Percentiles rank a stretch among this genome's conserved stretches.
Evolutionary conservation across 331 rosid species (phyloP).

Genomic region (Saraca asoca): DNA sequence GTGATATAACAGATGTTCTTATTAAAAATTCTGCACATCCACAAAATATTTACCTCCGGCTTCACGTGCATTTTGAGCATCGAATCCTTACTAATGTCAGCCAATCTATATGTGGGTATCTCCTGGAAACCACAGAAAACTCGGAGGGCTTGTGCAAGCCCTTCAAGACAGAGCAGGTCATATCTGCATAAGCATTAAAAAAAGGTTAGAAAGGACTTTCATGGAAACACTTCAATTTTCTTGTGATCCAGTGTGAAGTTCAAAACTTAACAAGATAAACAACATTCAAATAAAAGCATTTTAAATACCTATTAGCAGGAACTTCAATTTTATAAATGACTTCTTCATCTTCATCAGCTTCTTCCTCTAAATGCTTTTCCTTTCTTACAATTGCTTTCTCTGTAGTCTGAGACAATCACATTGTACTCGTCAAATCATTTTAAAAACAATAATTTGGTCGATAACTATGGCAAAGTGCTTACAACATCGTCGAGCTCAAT

Average conservation of each 20-base stretch:
- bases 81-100: conserved; percentile 57
- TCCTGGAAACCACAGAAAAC: conserved; percentile 60
- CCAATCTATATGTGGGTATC: conserved; percentile 63
- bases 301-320: conserved; percentile 91
- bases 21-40: background rate
- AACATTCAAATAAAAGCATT: background rate
- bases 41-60: conserved; percentile 64
- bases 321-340: conserved; percentile 89
- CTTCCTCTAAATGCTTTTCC: conserved; percentile 83
- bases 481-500: conserved; percentile 97
- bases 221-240: background rate
- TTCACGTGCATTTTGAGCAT: conserved; percentile 82
- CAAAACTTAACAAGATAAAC: background rate
- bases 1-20: conserved; percentile 1
- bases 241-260: background rate
- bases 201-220: conserved; percentile 17
- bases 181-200: conserved; percentile 52
- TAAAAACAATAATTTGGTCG: background rate
- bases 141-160: conserved; percentile 87
- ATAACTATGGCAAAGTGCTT: conserved; percentile 30
- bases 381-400: conserved; percentile 89
- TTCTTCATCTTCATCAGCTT: conserved; percentile 74
- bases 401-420: conserved; percentile 59
- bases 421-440: background rate
- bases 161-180: conserved; percentile 95